Conservation (phyloP, 495 filamentous ascomycete species). For the Xylaria nigripes region DNA sequence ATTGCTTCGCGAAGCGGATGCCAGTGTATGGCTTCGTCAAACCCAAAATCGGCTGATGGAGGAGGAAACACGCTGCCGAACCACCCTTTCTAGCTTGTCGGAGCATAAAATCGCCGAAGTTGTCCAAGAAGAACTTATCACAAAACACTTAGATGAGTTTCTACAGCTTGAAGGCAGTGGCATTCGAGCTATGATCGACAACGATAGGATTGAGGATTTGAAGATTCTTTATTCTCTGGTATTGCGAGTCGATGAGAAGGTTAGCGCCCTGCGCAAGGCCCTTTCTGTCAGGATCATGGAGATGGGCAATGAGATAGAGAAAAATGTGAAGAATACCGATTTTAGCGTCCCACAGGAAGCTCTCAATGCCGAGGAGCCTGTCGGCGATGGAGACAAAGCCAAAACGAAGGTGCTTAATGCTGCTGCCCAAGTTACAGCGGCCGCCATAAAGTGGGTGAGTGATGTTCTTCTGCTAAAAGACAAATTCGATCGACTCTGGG, state of each 20-base stretch:
- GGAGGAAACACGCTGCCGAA: slow-evolving; percentile 71
- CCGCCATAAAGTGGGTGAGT: slow-evolving; percentile 93
- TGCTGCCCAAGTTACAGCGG: slow-evolving; percentile 53
- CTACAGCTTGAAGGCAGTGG: slow-evolving; percentile 78
- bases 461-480: slow-evolving; percentile 78
- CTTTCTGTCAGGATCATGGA: slow-evolving; percentile 70
- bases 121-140: slow-evolving; percentile 73
- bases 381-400: slow-evolving; percentile 39
- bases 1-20: slow-evolving; percentile 69
- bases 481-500: slow-evolving; percentile 78
- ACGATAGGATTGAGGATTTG: slow-evolving; percentile 70
- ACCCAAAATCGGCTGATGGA: slow-evolving; percentile 65
- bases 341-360: slow-evolving; percentile 37
- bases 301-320: slow-evolving; percentile 74
- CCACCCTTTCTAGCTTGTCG: slow-evolving; percentile 64
- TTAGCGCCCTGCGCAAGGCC: slow-evolving; percentile 57
- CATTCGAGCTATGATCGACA: slow-evolving; percentile 82
- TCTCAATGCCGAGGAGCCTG: slow-evolving; percentile 37
- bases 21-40: slow-evolving; percentile 75
- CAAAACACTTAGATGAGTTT: slow-evolving; percentile 67
- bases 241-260: slow-evolving; percentile 67
- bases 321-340: slow-evolving; percentile 45
- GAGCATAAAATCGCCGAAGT: slow-evolving; percentile 65
- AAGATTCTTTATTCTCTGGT: slow-evolving; percentile 69
- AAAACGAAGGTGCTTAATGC: slow-evolving; percentile 35